Evolutionary conservation across 208 protist species (phyloP).

Genomic region (Tritrichomonas musculus): DNA sequence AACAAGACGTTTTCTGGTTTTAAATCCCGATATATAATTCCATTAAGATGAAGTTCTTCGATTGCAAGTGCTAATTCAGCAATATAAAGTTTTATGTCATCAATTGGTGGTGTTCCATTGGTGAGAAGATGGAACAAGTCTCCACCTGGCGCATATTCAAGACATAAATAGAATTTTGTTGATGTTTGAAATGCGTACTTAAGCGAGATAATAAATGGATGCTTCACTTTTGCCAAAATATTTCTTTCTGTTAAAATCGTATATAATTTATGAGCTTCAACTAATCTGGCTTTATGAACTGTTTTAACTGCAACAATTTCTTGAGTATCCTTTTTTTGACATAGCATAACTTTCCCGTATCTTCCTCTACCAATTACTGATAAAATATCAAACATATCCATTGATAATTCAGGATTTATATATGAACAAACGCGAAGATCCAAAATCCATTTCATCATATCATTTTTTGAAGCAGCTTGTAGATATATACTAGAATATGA

Average conservation of each 20-base stretch:
- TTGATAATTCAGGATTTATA: not conserved
- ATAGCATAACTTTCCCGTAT: not conserved
- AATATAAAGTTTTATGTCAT: slow-evolving; percentile 44
- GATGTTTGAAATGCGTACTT: not conserved
- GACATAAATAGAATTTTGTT: slow-evolving; percentile 59
- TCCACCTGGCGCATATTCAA: slow-evolving; percentile 65
- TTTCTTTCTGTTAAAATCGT: not conserved
- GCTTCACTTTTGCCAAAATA: not conserved
- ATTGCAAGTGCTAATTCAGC: slow-evolving; percentile 43
- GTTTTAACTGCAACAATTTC: not conserved
- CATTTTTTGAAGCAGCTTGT: not conserved
- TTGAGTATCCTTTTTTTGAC: not conserved
- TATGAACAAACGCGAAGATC: not conserved
- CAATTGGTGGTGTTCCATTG: slow-evolving; percentile 33
- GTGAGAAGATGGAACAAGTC: slow-evolving; percentile 66
- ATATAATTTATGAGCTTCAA: not conserved
- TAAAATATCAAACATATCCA: not conserved
- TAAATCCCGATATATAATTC: slow-evolving; percentile 59
- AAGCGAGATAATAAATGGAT: not conserved
- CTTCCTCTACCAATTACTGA: not conserved
- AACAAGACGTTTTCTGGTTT: slow-evolving; percentile 68
- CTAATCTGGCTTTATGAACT: not conserved
- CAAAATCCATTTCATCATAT: slow-evolving; percentile 11
- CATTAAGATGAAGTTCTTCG: slow-evolving; percentile 56
- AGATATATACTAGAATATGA: no score